Evolutionary conservation across 2,329 filamentous ascomycete genomes (phyloP).

Genomic region (Fusarium sp.): DNA sequence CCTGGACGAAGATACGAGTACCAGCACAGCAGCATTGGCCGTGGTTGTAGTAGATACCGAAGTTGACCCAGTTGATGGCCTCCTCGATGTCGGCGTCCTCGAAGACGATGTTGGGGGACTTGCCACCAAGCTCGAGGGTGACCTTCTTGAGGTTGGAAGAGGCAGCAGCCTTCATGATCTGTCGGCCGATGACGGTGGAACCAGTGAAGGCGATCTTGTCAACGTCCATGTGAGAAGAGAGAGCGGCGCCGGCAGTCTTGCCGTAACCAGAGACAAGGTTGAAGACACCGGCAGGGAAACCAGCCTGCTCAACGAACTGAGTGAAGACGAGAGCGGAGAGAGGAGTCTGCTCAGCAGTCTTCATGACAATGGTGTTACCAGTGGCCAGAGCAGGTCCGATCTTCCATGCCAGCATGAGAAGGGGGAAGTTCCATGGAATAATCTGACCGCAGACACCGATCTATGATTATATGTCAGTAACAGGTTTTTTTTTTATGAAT

Average conservation of each 20-base stretch:
- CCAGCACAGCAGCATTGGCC: constrained; percentile 79
- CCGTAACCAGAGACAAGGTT: constrained; percentile 85
- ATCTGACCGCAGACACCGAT: constrained; percentile 87
- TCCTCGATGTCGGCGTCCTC: constrained; percentile 82
- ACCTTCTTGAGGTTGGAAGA: constrained; percentile 85
- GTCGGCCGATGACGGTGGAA: constrained; percentile 77
- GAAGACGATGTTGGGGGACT: constrained; percentile 85
- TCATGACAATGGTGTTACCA: constrained; percentile 79
- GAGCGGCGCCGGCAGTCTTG: constrained; percentile 80
- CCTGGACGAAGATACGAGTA: constrained; percentile 87
- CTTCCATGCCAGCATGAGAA: constrained; percentile 88
- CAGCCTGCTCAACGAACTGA: constrained; percentile 77
- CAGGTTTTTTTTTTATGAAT: neutral
- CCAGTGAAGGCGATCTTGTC: constrained; percentile 89
- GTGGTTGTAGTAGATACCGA: constrained; percentile 75
- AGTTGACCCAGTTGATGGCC: constrained; percentile 83
- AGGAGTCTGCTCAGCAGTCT: constrained; percentile 82
- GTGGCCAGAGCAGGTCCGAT: constrained; percentile 78
- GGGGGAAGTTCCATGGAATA: constrained; percentile 90
- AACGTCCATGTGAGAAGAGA: constrained; percentile 81
- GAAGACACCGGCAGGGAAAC: constrained; percentile 81
- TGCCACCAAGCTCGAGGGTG: constrained; percentile 82
- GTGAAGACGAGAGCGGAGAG: constrained; percentile 75
- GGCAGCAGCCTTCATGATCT: constrained; percentile 85
- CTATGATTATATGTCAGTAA: constrained; percentile 41